Evolutionary conservation across 2,329 filamentous ascomycete genomes (phyloP), one percentile per base, ranked within the genome.

Genomic region (Fusarium duplospermum): DNA sequence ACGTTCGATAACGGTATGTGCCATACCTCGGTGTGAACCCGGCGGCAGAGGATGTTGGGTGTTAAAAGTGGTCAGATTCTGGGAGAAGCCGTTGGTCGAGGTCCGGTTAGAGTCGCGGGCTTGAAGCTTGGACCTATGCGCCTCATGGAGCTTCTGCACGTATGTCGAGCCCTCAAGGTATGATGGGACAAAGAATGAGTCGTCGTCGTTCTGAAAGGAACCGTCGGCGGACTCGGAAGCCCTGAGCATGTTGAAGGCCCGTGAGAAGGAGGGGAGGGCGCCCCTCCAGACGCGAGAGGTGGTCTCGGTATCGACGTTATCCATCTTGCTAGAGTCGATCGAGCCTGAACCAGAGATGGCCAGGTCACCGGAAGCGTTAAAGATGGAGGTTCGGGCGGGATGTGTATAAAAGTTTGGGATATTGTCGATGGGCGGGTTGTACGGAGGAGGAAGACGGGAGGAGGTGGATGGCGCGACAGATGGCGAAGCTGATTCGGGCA

Each of bases 1-100:
- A 73, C 93, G 91, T 84, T 98, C 96, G 76, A 97, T 92, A 69
- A 97, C 88, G 78, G 97, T 94, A 82, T 94, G 94, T 18, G 93
- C 91, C 84, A 97, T 90, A 22, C 94, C 95, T 63, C 93, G 89
- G 82, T 97, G 92, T 33, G 88, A 86, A 6, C 84, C 81, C 4
- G 92, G 72, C 4, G 82, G 81, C 27, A 83, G 71, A 36, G 77
- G 69, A 31, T 83, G 72, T 74, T 86, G 64, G 24, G 52, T 59
- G 62, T 69, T 76, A 87, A 89, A 83, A 77, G 82, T 40, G 76
- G 86, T 80, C 85, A 89, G 81, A 87, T 90, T 57, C 87, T 75
- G 64, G 14, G 63, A 40, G 36, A 75, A 64, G 29, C 71, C 67
- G 65, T 70, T 72, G 58, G 66, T 47, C 13, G 77, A 71, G 40